These are phyloP conservation scores for Candida berthetii DNA, from an alignment of 805 yeast species.

Conservation along the genomic window DNA sequence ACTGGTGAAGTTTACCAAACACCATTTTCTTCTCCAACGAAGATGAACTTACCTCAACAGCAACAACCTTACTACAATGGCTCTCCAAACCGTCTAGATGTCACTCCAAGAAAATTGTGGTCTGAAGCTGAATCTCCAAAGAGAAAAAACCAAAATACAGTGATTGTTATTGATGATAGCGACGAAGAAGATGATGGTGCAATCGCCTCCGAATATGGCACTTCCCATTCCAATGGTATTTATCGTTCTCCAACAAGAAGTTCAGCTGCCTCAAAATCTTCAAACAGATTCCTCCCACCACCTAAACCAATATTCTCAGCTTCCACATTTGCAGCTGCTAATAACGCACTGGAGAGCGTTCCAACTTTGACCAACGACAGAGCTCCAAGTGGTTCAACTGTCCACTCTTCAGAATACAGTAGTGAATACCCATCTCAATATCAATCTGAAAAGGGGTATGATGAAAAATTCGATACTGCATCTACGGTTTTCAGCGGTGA, in stretches of 20 bases:
- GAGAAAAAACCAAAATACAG: slow-evolving; percentile 44
- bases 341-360: slow-evolving; percentile 9
- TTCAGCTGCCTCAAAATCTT: slow-evolving; percentile 21
- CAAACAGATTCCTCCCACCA: slow-evolving; percentile 45
- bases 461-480: slow-evolving; percentile 13
- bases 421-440: slow-evolving; percentile 7
- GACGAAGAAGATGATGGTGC: slow-evolving; percentile 27
- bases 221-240: slow-evolving; percentile 7
- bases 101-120: slow-evolving; percentile 59
- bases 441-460: slow-evolving; percentile 12
- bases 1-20: slow-evolving; percentile 12
- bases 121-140: slow-evolving; percentile 70
- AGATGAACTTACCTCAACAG: slow-evolving; percentile 21
- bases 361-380: slow-evolving; percentile 20
- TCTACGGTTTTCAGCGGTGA: slow-evolving; percentile 22
- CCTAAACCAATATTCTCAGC: slow-evolving; percentile 66
- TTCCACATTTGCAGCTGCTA: slow-evolving; percentile 56
- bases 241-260: slow-evolving; percentile 32
- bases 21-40: slow-evolving; percentile 31
- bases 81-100: slow-evolving; percentile 13
- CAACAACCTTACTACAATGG: slow-evolving; percentile 23
- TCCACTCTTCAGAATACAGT: slow-evolving; percentile 3
- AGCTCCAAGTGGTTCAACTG: slow-evolving; percentile 25
- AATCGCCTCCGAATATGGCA: slow-evolving; percentile 1
- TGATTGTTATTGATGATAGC: slow-evolving; percentile 38